Evolutionary conservation across 495 filamentous ascomycete genomes (phyloP).

Genomic region (Aspergillus bridgeri): DNA sequence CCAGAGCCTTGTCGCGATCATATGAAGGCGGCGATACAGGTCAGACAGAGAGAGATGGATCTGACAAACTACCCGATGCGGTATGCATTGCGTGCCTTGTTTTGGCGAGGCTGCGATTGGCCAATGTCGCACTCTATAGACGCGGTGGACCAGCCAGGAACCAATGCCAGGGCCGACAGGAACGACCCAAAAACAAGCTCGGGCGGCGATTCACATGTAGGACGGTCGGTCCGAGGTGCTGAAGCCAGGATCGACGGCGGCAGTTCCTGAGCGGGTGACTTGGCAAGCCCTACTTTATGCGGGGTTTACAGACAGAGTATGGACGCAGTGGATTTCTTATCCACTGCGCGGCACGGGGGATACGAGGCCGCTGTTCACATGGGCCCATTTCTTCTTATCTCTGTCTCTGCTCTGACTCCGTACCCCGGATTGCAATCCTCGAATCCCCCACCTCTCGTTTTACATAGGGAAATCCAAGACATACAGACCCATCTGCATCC

Average conservation of each 20-base stretch:
- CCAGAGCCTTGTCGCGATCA: neutral
- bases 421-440: neutral
- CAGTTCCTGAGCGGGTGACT: neutral
- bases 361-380: neutral
- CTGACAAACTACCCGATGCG: neutral
- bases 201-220: constrained; percentile 4
- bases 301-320: neutral
- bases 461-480: neutral
- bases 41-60: neutral
- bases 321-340: too few species aligned
- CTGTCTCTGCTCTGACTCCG: too few species aligned
- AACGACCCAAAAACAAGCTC: neutral
- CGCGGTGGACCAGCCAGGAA: neutral
- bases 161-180: neutral
- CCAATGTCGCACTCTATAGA: neutral
- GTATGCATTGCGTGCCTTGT: neutral
- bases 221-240: constrained; percentile 7
- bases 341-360: neutral
- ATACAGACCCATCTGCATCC: too few species aligned
- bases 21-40: neutral
- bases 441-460: neutral
- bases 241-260: constrained; percentile 1
- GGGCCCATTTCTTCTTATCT: neutral
- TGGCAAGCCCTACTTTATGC: constrained; percentile 4
- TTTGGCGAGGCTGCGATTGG: neutral